A percentile compares a stretch with the other conserved stretches of the same genome.
Evolutionary conservation across 2,329 filamentous ascomycete genomes (phyloP).

Genomic region (Fusarium paranaense): DNA sequence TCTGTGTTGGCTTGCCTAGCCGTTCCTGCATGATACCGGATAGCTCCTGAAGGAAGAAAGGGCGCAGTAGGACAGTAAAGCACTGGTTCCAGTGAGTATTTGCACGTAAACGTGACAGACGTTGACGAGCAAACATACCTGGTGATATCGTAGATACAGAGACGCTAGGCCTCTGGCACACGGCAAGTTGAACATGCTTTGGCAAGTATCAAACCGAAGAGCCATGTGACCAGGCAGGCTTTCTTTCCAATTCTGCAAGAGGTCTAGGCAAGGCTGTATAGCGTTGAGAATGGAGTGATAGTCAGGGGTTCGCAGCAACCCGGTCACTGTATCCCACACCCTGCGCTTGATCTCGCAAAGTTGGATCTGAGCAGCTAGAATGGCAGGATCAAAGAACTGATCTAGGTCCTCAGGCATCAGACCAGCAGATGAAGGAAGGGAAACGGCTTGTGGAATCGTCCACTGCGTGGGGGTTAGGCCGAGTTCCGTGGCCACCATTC

Average conservation of each 20-base stretch:
- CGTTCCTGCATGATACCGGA: conserved; percentile 8
- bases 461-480: conserved; percentile 6
- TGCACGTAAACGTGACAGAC: background rate
- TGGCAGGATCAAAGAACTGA: conserved; percentile 13
- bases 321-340: background rate
- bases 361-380: background rate
- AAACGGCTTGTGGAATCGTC: background rate
- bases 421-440: background rate
- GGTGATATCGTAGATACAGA: conserved; percentile 13
- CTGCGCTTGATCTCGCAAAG: conserved; percentile 18
- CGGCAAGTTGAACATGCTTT: background rate
- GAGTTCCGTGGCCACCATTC: conserved; percentile 13
- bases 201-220: conserved; percentile 3
- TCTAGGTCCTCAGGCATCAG: background rate
- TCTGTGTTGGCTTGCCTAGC: background rate
- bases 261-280: background rate
- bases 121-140: background rate
- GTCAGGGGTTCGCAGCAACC: background rate
- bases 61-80: conserved; percentile 7
- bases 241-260: conserved; percentile 5
- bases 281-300: background rate
- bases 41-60: conserved; percentile 13
- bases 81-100: background rate
- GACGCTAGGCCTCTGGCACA: conserved; percentile 17
- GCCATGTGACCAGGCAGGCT: conserved; percentile 1